phyloP scores from a whole-genome alignment of 495 filamentous ascomycete genomes.

The Talaromyces ruber region DNA sequence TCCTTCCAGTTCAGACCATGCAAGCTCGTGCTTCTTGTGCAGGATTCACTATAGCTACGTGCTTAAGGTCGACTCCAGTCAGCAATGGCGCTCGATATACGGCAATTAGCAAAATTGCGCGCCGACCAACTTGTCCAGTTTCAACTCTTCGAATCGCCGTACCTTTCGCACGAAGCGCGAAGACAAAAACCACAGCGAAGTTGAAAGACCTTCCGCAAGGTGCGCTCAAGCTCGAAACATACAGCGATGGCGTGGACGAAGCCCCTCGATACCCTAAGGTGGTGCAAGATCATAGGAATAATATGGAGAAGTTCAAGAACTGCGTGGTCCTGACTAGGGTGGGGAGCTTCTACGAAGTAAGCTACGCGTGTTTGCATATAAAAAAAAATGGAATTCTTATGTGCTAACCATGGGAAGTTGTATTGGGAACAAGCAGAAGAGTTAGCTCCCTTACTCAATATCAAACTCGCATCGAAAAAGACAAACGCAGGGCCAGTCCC shows the following conservation, averaged over 20 bases:
- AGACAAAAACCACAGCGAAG: conserved; percentile 46
- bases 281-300: conserved; percentile 77
- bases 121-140: conserved; percentile 11
- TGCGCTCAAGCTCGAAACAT: conserved; percentile 35
- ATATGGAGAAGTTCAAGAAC: conserved; percentile 83
- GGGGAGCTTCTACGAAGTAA: conserved; percentile 86
- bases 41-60: background rate
- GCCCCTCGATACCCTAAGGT: conserved; percentile 73
- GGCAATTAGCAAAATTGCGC: conserved; percentile 27
- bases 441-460: conserved; percentile 72
- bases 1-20: background rate
- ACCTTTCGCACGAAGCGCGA: conserved; percentile 28
- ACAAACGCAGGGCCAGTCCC: conserved; percentile 65
- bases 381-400: background rate
- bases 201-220: conserved; percentile 62
- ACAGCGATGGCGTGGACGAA: conserved; percentile 36
- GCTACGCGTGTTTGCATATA: background rate
- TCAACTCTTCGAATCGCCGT: conserved; percentile 2
- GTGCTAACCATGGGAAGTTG: conserved; percentile 34
- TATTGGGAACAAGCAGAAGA: conserved; percentile 93
- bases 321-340: conserved; percentile 87
- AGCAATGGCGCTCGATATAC: conserved; percentile 15
- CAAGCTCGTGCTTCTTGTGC: conserved; percentile 1
- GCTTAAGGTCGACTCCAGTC: conserved; percentile 7
- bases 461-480: conserved; percentile 80